Evolutionary conservation across 495 filamentous ascomycete genomes (phyloP).

Genomic region (Hypomontagnella monticulosa): DNA sequence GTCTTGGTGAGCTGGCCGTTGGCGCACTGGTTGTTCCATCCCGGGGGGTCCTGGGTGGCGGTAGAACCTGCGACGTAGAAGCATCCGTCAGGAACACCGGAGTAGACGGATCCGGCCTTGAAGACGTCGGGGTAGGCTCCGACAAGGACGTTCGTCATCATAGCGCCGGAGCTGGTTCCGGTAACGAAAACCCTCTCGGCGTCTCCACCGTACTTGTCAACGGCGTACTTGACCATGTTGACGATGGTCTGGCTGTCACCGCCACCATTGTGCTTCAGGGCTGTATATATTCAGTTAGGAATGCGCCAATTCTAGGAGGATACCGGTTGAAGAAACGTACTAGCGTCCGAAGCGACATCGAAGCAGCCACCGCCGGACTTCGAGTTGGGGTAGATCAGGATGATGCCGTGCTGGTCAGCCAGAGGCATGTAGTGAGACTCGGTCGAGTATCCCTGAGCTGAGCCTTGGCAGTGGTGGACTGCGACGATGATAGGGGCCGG

Average conservation of each 20-base stretch:
- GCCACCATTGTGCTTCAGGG: conserved; percentile 64
- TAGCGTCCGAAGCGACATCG: conserved; percentile 46
- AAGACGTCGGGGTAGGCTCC: conserved; percentile 64
- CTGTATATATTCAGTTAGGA: conserved; percentile 14
- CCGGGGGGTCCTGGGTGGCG: conserved; percentile 54
- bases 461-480: conserved; percentile 66
- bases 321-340: conserved; percentile 31
- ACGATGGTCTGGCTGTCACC: conserved; percentile 66
- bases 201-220: conserved; percentile 61
- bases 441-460: conserved; percentile 58
- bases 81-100: conserved; percentile 61
- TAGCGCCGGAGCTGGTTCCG: conserved; percentile 64
- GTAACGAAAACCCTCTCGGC: conserved; percentile 58
- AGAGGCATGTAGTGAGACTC: conserved; percentile 55
- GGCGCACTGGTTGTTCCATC: conserved; percentile 60
- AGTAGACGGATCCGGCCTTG: conserved; percentile 60
- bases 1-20: conserved; percentile 59
- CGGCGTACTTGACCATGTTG: conserved; percentile 67
- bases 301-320: not conserved
- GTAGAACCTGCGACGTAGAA: conserved; percentile 56
- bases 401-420: conserved; percentile 38
- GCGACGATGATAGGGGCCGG: conserved; percentile 65
- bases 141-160: conserved; percentile 65
- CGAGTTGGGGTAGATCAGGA: conserved; percentile 52
- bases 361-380: conserved; percentile 47